phyloP scores from a whole-genome alignment of 1,139 yeast species.

The Ogataea hybrid region DNA sequence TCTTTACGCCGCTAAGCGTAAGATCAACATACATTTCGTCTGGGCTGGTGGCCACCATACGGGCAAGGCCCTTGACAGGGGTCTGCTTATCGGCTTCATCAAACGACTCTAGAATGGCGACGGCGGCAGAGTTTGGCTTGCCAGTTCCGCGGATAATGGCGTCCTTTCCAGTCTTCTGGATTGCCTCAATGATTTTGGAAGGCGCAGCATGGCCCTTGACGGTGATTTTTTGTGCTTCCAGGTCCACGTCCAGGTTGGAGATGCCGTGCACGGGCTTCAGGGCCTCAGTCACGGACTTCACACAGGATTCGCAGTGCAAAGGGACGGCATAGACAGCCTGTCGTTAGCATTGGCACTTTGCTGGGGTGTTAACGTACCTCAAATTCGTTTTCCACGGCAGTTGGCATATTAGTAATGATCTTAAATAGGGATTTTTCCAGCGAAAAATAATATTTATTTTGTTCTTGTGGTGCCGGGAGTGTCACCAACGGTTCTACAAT shows the following conservation, averaged over 20 bases:
- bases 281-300: slow-evolving; percentile 53
- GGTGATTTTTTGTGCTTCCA: slow-evolving; percentile 55
- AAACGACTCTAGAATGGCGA: slow-evolving; percentile 80
- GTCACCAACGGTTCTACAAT: background rate
- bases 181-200: slow-evolving; percentile 59
- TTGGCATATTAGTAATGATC: slow-evolving; percentile 16
- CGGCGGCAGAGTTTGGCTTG: slow-evolving; percentile 84
- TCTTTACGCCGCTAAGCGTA: slow-evolving; percentile 64
- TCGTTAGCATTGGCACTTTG: slow-evolving; percentile 1
- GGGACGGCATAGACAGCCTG: slow-evolving; percentile 79
- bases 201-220: slow-evolving; percentile 71
- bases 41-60: slow-evolving; percentile 71
- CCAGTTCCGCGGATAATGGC: slow-evolving; percentile 95
- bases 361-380: slow-evolving; percentile 18
- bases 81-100: slow-evolving; percentile 43
- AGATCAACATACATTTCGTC: slow-evolving; percentile 63
- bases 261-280: slow-evolving; percentile 49
- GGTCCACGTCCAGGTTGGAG: slow-evolving; percentile 48
- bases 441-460: background rate
- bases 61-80: slow-evolving; percentile 83
- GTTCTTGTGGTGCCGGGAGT: slow-evolving; percentile 2
- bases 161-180: slow-evolving; percentile 75
- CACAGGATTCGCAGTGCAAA: slow-evolving; percentile 70
- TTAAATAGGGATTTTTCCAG: background rate
- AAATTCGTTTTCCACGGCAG: slow-evolving; percentile 18